Evolutionary conservation across 192 early-diverging fungal species (phyloP).

Genomic region (Backusella tarrabulga): DNA sequence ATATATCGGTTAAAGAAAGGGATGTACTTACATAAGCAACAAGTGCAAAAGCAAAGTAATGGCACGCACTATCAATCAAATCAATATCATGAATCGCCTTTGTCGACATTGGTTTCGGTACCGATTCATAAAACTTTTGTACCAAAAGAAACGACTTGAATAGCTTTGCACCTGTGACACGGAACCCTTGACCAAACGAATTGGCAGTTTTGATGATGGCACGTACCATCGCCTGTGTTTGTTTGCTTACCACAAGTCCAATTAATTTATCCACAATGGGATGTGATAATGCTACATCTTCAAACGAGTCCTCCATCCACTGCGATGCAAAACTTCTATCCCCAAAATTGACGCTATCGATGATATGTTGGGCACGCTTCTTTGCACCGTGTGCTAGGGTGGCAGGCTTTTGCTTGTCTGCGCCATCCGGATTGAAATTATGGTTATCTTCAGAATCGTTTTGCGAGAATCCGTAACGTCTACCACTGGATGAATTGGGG

Average conservation of each 20-base stretch:
- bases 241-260: slow-evolving; percentile 39
- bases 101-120: background rate
- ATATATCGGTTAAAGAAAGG: background rate
- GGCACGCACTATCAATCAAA: slow-evolving; percentile 43
- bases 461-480: slow-evolving; percentile 12
- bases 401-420: background rate
- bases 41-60: slow-evolving; percentile 55
- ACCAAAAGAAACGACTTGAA: slow-evolving; percentile 53
- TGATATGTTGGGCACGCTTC: slow-evolving; percentile 29
- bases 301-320: slow-evolving; percentile 40
- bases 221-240: slow-evolving; percentile 46
- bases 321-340: slow-evolving; percentile 30
- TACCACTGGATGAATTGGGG: background rate
- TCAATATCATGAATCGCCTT: slow-evolving; percentile 21
- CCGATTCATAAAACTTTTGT: slow-evolving; percentile 48
- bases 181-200: slow-evolving; percentile 59
- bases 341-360: slow-evolving; percentile 44
- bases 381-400: background rate
- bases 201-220: slow-evolving; percentile 43
- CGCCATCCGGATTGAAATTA: background rate
- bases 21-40: slow-evolving; percentile 46
- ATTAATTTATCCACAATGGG: slow-evolving; percentile 30
- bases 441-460: slow-evolving; percentile 10
- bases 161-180: slow-evolving; percentile 51
- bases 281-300: slow-evolving; percentile 33